A percentile compares a stretch with the other conserved stretches of the same genome.
phyloP scores from a whole-genome alignment of 1,284 basidiomycete species.

The Cutaneotrichosporon cavernicola region DNA sequence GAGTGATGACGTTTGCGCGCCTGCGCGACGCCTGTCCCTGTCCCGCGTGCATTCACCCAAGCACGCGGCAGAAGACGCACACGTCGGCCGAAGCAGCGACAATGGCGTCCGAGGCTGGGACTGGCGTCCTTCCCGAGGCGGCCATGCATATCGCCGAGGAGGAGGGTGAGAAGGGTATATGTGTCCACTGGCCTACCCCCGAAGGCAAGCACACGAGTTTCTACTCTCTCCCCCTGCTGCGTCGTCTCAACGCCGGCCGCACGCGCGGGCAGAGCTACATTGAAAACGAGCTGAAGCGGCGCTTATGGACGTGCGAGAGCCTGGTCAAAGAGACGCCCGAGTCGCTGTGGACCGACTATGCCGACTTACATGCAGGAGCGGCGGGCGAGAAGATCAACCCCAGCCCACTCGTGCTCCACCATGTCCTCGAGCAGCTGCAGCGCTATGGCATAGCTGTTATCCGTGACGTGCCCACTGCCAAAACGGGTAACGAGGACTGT shows the following conservation, averaged over 20 bases:
- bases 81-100: slow-evolving; percentile 48
- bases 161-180: slow-evolving; percentile 11
- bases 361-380: slow-evolving; percentile 17
- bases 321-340: slow-evolving; percentile 6
- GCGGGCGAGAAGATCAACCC: slow-evolving; percentile 7
- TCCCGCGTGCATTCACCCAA: slow-evolving; percentile 64
- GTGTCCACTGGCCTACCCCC: slow-evolving; percentile 17
- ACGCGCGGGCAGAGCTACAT: slow-evolving; percentile 18
- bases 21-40: slow-evolving; percentile 64
- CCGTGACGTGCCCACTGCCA: slow-evolving; percentile 60
- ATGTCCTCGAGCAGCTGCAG: slow-evolving; percentile 49
- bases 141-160: slow-evolving; percentile 36
- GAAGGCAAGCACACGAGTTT: slow-evolving; percentile 15
- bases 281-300: slow-evolving; percentile 17
- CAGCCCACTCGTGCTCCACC: slow-evolving; percentile 22
- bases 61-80: slow-evolving; percentile 72
- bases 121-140: slow-evolving; percentile 44
- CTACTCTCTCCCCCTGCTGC: slow-evolving; percentile 23
- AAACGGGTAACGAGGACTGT: slow-evolving; percentile 62
- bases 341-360: slow-evolving; percentile 16
- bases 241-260: slow-evolving; percentile 15
- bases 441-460: slow-evolving; percentile 59
- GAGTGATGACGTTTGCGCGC: slow-evolving; percentile 48
- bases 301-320: slow-evolving; percentile 17
- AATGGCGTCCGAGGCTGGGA: slow-evolving; percentile 51